Evolutionary conservation across 139 green algal genomes (phyloP).

Genomic region (Chlorella sp.): DNA sequence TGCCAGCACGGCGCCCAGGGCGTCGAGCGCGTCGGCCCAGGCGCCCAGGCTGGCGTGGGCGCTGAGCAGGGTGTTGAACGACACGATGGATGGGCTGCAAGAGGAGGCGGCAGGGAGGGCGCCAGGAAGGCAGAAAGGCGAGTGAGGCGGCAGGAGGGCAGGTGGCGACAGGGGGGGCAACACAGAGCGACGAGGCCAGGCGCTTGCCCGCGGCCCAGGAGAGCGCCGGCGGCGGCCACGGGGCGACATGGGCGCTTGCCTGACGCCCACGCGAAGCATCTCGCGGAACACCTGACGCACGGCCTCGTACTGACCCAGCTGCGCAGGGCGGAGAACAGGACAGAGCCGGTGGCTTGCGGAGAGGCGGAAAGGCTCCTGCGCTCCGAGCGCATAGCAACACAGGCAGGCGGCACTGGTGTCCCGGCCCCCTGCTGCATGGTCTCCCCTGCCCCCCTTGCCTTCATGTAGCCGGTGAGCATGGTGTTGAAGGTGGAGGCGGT

Average conservation of each 20-base stretch:
- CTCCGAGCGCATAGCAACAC: too few relatives aligned
- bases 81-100: conserved; percentile 16
- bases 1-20: conserved; percentile 18
- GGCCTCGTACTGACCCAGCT: too few relatives aligned
- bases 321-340: too few relatives aligned
- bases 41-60: conserved; percentile 17
- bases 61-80: conserved; percentile 38
- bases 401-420: too few relatives aligned
- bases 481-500: conserved; percentile 75
- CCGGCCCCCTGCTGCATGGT: neutral
- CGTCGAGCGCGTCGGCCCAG: conserved; percentile 36
- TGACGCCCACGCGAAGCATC: conserved; percentile 26
- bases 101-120: too few relatives aligned
- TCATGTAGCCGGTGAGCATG: conserved; percentile 63
- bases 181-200: too few relatives aligned
- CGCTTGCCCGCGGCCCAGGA: too few relatives aligned
- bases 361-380: too few relatives aligned
- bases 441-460: neutral
- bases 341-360: too few relatives aligned
- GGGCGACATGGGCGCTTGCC: too few relatives aligned
- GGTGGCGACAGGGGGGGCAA: too few relatives aligned
- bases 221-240: too few relatives aligned
- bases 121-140: neutral
- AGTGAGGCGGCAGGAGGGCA: neutral
- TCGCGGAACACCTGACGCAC: conserved; percentile 24